Evolutionary conservation across 768 basidiomycete genomes (phyloP).

Genomic region (Macrolepiota albuminosa): DNA sequence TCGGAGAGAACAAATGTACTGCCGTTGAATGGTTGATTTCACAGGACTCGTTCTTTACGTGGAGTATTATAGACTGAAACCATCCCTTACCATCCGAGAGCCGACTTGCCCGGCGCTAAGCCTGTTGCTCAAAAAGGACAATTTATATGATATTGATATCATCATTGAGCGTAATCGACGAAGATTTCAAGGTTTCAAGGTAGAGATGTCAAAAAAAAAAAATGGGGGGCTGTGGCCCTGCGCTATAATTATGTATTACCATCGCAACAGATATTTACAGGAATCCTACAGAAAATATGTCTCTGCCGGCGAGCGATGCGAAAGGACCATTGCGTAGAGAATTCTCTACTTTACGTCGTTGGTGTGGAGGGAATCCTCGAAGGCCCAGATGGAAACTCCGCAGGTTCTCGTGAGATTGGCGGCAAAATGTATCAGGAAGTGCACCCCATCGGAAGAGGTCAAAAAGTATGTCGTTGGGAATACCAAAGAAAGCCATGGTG

Average conservation of each 20-base stretch:
- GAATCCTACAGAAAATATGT: slow-evolving; percentile 17
- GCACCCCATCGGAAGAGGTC: slow-evolving; percentile 24
- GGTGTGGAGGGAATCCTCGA: slow-evolving; percentile 13
- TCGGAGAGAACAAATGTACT: neutral
- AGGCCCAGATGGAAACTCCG: slow-evolving; percentile 12
- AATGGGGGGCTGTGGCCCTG: neutral
- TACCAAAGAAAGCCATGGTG: slow-evolving; percentile 20
- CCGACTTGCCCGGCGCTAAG: slow-evolving; percentile 1
- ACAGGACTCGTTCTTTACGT: slow-evolving; percentile 20
- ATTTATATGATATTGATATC: neutral
- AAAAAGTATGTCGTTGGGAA: slow-evolving; percentile 23
- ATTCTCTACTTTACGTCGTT: slow-evolving; percentile 12
- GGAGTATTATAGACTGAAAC: slow-evolving; percentile 11
- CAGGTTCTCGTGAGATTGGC: slow-evolving; percentile 7
- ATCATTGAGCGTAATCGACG: neutral
- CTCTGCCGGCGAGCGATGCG: slow-evolving; percentile 7
- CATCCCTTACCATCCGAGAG: slow-evolving; percentile 10
- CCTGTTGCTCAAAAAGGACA: neutral
- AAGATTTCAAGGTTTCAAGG: neutral
- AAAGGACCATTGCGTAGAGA: slow-evolving; percentile 16
- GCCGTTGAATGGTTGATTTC: slow-evolving; percentile 9
- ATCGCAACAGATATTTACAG: neutral
- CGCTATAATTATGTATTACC: neutral
- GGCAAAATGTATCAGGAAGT: slow-evolving; percentile 20
- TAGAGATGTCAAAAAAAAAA: neutral